Evolutionary conservation across 1,284 basidiomycete genomes (phyloP).

Genomic region (Sporisorium reilianum): DNA sequence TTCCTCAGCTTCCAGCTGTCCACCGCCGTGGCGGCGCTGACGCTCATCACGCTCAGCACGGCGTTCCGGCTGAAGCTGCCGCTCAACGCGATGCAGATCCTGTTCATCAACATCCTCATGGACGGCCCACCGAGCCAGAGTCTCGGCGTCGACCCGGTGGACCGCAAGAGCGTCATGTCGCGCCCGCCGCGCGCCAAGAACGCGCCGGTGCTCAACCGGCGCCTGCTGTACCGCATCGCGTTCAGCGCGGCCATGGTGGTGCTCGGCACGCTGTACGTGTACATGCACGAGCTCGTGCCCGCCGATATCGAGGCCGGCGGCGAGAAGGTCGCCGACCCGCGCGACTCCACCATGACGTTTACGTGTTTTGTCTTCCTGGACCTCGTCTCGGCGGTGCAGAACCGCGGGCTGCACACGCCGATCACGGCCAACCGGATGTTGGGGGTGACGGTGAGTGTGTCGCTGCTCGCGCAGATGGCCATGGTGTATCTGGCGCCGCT

Average conservation of each 20-base stretch:
- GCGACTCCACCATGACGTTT: slow-evolving; percentile 76
- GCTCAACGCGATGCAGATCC: slow-evolving; percentile 97
- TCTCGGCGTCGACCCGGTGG: slow-evolving; percentile 94
- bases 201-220: slow-evolving; percentile 83
- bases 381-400: slow-evolving; percentile 92
- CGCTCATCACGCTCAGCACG: slow-evolving; percentile 93
- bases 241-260: slow-evolving; percentile 94
- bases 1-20: slow-evolving; percentile 97
- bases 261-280: slow-evolving; percentile 86
- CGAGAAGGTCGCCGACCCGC: slow-evolving; percentile 35
- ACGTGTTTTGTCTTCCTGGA: slow-evolving; percentile 97
- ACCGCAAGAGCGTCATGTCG: slow-evolving; percentile 82
- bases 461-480: slow-evolving; percentile 83
- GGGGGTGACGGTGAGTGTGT: slow-evolving; percentile 84
- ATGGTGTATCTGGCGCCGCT: slow-evolving; percentile 91
- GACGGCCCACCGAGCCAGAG: slow-evolving; percentile 98
- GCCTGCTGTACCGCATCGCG: slow-evolving; percentile 81
- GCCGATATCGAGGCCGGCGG: slow-evolving; percentile 36
- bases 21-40: slow-evolving; percentile 92
- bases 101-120: slow-evolving; percentile 99
- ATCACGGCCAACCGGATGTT: slow-evolving; percentile 82
- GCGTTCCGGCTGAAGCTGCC: slow-evolving; percentile 89
- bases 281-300: slow-evolving; percentile 75
- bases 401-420: slow-evolving; percentile 75
- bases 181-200: slow-evolving; percentile 89